Evolutionary conservation across 2,329 filamentous ascomycete genomes (phyloP).

Genomic region (Chlorencoelia australis): DNA sequence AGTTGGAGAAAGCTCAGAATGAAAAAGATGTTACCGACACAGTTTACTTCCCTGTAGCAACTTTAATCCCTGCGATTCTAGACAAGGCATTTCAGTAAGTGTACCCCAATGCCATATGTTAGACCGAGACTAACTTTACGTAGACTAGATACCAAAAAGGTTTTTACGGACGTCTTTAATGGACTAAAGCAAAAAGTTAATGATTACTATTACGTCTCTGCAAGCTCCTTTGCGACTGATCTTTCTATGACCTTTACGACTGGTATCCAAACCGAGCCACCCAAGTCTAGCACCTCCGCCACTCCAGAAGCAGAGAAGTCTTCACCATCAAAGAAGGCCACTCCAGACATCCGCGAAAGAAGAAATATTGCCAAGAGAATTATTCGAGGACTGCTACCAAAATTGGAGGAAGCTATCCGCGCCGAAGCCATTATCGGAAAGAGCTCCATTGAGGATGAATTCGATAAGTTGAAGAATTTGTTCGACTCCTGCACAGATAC

Average conservation of each 20-base stretch:
- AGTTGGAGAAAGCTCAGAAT: conserved; percentile 66
- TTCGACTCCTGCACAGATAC: conserved; percentile 56
- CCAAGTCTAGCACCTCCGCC: conserved; percentile 13
- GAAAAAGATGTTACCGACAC: conserved; percentile 74
- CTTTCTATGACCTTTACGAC: conserved; percentile 43
- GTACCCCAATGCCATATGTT: not conserved
- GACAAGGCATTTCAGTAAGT: conserved; percentile 75
- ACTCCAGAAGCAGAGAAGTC: conserved; percentile 25
- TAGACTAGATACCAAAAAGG: conserved; percentile 52
- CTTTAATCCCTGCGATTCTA: conserved; percentile 65
- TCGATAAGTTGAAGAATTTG: conserved; percentile 64
- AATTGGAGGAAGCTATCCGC: conserved; percentile 63
- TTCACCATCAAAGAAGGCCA: conserved; percentile 30
- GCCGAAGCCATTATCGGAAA: conserved; percentile 75
- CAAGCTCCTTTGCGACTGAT: conserved; percentile 46
- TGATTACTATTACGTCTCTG: conserved; percentile 44
- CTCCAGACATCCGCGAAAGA: conserved; percentile 64
- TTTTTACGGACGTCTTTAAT: conserved; percentile 44
- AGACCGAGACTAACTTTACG: conserved; percentile 29
- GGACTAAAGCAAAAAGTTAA: conserved; percentile 43
- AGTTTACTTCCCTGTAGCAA: conserved; percentile 82
- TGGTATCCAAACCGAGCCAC: conserved; percentile 33
- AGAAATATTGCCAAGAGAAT: conserved; percentile 84
- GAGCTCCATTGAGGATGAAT: conserved; percentile 57
- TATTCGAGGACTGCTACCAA: conserved; percentile 69